Conservation (phyloP, 2,329 filamentous ascomycete species). For the Thermoascus crustaceus region DNA sequence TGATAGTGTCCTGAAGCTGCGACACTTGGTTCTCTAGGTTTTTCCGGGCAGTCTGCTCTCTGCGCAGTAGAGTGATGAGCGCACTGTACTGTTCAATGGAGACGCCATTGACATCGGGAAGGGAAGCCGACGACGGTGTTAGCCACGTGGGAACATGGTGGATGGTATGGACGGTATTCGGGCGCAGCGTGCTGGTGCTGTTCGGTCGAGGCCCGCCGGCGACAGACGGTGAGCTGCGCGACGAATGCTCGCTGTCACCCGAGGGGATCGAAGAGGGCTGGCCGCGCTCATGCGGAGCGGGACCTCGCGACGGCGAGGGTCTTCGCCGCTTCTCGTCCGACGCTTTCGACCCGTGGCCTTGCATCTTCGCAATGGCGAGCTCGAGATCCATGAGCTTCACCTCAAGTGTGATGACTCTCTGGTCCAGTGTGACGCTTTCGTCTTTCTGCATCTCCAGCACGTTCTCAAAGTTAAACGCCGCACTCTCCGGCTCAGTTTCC, state of each 20-base stretch:
- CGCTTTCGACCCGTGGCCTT: constrained; percentile 23
- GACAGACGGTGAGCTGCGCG: constrained; percentile 7
- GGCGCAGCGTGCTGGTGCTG: constrained; percentile 18
- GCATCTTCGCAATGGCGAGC: constrained; percentile 42
- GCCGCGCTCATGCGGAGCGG: too few relatives aligned
- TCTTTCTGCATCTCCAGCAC: constrained; percentile 35
- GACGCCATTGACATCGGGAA: constrained; percentile 26
- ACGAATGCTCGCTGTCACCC: constrained; percentile 8
- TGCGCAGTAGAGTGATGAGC: constrained; percentile 37
- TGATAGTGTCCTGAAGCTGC: constrained; percentile 34
- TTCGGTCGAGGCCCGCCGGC: constrained; percentile 16
- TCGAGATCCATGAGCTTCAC: constrained; percentile 45
- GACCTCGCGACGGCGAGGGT: constrained; percentile 8
- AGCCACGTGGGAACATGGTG: constrained; percentile 19
- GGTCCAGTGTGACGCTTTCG: constrained; percentile 34
- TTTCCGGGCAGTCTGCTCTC: constrained; percentile 40
- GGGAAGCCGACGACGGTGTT: constrained; percentile 22
- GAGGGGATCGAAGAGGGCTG: constrained; percentile 10
- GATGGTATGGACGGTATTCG: constrained; percentile 12
- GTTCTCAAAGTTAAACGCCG: constrained; percentile 29
- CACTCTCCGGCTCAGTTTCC: constrained; percentile 14
- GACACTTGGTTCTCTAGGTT: constrained; percentile 38
- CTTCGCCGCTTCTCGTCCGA: constrained; percentile 9
- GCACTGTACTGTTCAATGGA: constrained; percentile 42
- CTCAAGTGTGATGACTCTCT: constrained; percentile 42